Base-by-base conservation (phyloP, 495 filamentous ascomycete species). In the Entonaema liquescens region DNA sequence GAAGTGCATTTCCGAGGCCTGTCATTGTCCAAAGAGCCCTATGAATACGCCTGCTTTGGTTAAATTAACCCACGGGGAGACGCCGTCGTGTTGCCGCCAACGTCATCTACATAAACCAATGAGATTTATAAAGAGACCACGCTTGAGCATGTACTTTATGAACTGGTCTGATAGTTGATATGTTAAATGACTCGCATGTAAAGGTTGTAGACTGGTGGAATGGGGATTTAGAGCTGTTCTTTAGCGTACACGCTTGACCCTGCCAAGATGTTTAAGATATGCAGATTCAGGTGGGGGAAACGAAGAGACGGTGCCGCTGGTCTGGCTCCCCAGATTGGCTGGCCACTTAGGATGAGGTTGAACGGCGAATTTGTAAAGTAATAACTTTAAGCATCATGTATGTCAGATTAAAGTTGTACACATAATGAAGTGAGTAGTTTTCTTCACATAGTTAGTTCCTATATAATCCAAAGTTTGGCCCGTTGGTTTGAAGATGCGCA, bases 321-420 rank as follows among this genome's bases (percentile, higher is more conserved):
- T 56, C 40, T 36, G 9, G 26, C 52, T 49, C 49, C 11, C 49
- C 8, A 35, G 54, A 60, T 70, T 70, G 53, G 60, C 25, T 44
- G 23, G 12, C 49, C 25, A 33, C 29, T 26, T 15, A 25, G 9
- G 17, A 12, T 25, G 19, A 25, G 40, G 12, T 55, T 33, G 25
- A 61, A 59, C 6, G 56, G 56, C 44, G 56, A 47, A 29, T 44
- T 62, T 57, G n/a, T 44, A 49, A 40, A 63, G 47, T 72, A 67
- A 72, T 71, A 71, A 71, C 68, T 28, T 71, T 67, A 71, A 71
- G 68, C 62, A 71, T 67, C 62, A 71, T 73, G 71, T 67, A 73
- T 73, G 71, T 73, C 71, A 73, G 71, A 73, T 65, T 57, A 49
- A 62, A 44, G 66, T 47, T 70, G 65, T 62, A 70, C 15, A 23